Evolutionary conservation across 805 yeast genomes (phyloP).

Genomic region (Candida argentea): DNA sequence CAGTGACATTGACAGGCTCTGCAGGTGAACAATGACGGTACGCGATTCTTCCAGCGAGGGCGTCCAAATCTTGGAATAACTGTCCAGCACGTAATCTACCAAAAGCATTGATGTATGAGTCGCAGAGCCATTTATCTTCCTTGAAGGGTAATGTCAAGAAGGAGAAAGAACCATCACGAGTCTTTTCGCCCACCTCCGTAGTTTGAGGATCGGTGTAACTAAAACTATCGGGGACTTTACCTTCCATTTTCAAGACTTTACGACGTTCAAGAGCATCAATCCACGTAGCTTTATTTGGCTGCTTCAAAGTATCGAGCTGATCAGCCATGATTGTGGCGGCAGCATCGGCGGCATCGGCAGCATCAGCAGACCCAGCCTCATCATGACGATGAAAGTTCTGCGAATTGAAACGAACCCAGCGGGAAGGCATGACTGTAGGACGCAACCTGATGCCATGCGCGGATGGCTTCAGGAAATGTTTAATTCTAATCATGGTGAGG

Average conservation of each 20-base stretch:
- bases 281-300: constrained; percentile 62
- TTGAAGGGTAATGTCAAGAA: constrained; percentile 70
- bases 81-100: constrained; percentile 93
- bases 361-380: constrained; percentile 33
- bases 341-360: constrained; percentile 64
- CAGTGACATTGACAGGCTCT: constrained; percentile 91
- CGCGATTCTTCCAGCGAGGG: constrained; percentile 89
- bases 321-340: constrained; percentile 63
- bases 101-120: constrained; percentile 78
- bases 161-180: constrained; percentile 69
- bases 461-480: background rate
- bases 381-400: constrained; percentile 20
- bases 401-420: constrained; percentile 6
- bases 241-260: constrained; percentile 58
- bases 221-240: constrained; percentile 61
- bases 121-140: constrained; percentile 73
- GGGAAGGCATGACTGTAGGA: background rate
- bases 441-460: too few species aligned
- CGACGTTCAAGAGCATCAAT: constrained; percentile 71
- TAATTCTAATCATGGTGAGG: background rate
- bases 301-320: constrained; percentile 38
- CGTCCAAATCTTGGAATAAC: constrained; percentile 87
- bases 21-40: constrained; percentile 92
- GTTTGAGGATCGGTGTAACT: constrained; percentile 66
- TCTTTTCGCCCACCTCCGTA: constrained; percentile 58